Conservation (phyloP, 495 filamentous ascomycete species). For the Hypoxylon cercidicola region DNA sequence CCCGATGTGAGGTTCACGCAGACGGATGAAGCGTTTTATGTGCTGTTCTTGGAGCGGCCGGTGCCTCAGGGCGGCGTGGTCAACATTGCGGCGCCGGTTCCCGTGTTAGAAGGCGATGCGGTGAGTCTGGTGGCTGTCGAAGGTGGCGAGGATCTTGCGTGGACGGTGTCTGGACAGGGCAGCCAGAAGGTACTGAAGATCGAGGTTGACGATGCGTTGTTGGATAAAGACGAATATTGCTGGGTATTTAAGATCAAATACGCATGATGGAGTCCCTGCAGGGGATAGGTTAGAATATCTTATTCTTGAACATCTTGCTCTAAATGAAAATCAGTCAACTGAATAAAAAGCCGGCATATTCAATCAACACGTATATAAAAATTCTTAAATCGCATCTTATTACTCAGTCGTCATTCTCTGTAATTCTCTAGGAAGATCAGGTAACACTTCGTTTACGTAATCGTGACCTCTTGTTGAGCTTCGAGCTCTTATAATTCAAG, state of each 20-base stretch:
- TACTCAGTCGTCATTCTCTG: constrained; percentile 32
- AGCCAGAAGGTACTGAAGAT: constrained; percentile 41
- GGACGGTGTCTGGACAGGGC: constrained; percentile 44
- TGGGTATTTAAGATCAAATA: constrained; percentile 65
- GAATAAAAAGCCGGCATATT: not conserved
- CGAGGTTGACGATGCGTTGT: constrained; percentile 43
- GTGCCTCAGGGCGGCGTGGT: constrained; percentile 42
- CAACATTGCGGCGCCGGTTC: constrained; percentile 55
- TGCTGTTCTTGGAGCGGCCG: constrained; percentile 57
- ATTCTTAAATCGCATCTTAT: not conserved
- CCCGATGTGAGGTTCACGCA: constrained; percentile 62
- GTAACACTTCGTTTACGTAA: too few species aligned
- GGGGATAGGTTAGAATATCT: constrained; percentile 1
- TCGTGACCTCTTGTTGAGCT: too few species aligned
- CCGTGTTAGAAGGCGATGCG: constrained; percentile 54
- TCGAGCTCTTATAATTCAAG: constrained; percentile 42
- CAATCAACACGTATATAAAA: constrained; percentile 5
- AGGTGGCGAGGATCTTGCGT: constrained; percentile 48
- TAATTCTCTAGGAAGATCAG: constrained; percentile 43
- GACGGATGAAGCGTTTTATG: constrained; percentile 63
- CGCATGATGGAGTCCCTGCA: constrained; percentile 15
- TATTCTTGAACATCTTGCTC: not conserved
- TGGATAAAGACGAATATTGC: constrained; percentile 54
- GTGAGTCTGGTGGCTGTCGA: constrained; percentile 59
- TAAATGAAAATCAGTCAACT: too few species aligned